Conservation (phyloP, 2,329 filamentous ascomycete genomes). For the Botryotinia narcissicola region DNA sequence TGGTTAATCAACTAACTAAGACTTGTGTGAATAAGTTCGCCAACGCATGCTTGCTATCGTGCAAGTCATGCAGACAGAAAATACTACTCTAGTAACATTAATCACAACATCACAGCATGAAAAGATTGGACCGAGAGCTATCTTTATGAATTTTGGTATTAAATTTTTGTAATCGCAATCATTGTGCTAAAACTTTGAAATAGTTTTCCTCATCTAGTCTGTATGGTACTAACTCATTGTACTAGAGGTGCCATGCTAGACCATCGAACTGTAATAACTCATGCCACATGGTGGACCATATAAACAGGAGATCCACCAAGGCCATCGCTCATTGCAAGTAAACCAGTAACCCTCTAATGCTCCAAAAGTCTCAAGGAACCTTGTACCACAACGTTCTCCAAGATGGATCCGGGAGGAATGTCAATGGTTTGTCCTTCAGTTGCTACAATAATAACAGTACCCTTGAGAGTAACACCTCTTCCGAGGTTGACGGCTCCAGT, state of each 20-base stretch:
- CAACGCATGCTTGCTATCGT: slow-evolving; percentile 7
- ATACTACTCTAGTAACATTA: background rate
- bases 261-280: slow-evolving; percentile 5
- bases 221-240: slow-evolving; percentile 15
- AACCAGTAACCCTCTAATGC: slow-evolving; percentile 48
- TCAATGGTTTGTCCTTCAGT: slow-evolving; percentile 98
- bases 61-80: background rate
- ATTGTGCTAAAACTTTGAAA: slow-evolving; percentile 6
- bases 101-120: background rate
- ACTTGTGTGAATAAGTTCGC: background rate
- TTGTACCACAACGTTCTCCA: slow-evolving; percentile 99
- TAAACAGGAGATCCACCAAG: slow-evolving; percentile 19
- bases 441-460: slow-evolving; percentile 97
- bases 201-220: slow-evolving; percentile 10
- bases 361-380: slow-evolving; percentile 79
- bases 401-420: slow-evolving; percentile 90
- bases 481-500: slow-evolving; percentile 97
- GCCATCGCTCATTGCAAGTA: slow-evolving; percentile 14
- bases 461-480: slow-evolving; percentile 93
- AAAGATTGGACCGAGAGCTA: background rate
- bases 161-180: slow-evolving; percentile 9
- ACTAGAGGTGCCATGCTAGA: slow-evolving; percentile 18
- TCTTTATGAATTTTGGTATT: slow-evolving; percentile 8
- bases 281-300: background rate
- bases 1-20: background rate